Conservation (phyloP, 2,329 filamentous ascomycete genomes). For the Epichloe aotearoae region DNA sequence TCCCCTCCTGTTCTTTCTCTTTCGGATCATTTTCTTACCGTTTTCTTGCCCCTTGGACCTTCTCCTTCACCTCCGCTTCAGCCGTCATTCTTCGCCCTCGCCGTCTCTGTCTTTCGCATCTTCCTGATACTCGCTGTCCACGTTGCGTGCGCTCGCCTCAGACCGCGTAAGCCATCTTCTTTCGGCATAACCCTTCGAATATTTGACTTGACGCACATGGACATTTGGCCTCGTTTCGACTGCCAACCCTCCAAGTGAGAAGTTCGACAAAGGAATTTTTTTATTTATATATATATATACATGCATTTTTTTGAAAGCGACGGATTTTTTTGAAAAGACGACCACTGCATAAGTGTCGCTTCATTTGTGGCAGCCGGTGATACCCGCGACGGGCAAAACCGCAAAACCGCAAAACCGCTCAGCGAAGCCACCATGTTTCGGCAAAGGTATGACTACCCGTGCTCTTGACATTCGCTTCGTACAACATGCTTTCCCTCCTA, state of each 20-base stretch:
- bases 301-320: not conserved
- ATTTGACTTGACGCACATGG: not conserved
- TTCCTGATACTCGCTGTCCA: not conserved
- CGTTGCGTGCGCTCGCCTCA: not conserved
- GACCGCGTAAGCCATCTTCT: not conserved
- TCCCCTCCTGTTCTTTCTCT: not conserved
- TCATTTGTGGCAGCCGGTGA: not conserved
- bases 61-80: not conserved
- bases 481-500: not conserved
- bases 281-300: no score
- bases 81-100: not conserved
- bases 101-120: not conserved
- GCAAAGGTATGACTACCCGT: constrained; percentile 6
- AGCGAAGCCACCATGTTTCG: constrained; percentile 9
- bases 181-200: not conserved
- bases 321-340: not conserved
- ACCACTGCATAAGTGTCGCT: not conserved
- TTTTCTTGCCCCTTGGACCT: not conserved
- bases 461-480: not conserved
- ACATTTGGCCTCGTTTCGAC: not conserved
- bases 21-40: not conserved
- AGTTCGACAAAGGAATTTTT: not conserved
- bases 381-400: not conserved
- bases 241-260: not conserved
- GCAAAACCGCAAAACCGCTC: not conserved